Evolutionary conservation across 139 green algal species (phyloP).

Genomic region (Protoeuglena noctilucae): DNA sequence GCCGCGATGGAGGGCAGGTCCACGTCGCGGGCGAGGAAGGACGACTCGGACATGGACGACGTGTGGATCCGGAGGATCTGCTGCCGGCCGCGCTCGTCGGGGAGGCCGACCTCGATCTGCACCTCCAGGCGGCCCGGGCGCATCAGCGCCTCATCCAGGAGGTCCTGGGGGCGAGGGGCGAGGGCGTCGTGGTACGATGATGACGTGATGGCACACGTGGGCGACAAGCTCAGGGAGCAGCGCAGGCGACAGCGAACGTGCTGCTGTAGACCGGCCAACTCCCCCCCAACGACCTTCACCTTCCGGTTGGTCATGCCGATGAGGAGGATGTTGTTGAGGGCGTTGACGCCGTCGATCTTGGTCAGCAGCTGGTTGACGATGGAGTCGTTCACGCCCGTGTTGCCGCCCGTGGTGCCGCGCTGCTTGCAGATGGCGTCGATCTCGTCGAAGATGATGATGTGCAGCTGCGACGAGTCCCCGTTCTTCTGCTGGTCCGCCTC

Average conservation of each 20-base stretch:
- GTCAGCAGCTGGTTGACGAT: slow-evolving; percentile 98
- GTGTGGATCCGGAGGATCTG: slow-evolving; percentile 93
- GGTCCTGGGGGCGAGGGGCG: no score
- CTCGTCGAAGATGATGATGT: slow-evolving; percentile 99
- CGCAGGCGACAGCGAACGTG: no score
- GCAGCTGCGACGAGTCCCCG: slow-evolving; percentile 69
- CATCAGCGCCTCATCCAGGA: slow-evolving; percentile 96
- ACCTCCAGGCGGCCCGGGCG: slow-evolving; percentile 85
- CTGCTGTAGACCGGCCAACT: no score
- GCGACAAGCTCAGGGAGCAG: no score
- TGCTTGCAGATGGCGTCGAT: slow-evolving; percentile 98
- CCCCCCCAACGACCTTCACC: no score
- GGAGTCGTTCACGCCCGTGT: slow-evolving; percentile 86
- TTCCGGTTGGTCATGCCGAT: slow-evolving; percentile 85
- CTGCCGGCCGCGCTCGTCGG: slow-evolving; percentile 71
- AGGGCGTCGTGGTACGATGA: no score
- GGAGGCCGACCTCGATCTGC: slow-evolving; percentile 93
- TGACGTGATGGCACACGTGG: no score
- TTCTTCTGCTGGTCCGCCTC: slow-evolving; percentile 57
- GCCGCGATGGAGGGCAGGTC: slow-evolving; percentile 65
- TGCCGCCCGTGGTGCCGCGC: slow-evolving; percentile 55
- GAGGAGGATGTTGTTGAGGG: slow-evolving; percentile 98
- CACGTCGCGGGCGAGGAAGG: slow-evolving; percentile 73
- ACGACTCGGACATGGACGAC: slow-evolving; percentile 64
- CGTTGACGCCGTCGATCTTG: slow-evolving; percentile 97